Evolutionary conservation across 1,139 yeast species (phyloP).

Genomic region (Diutina mesorugosa): DNA sequence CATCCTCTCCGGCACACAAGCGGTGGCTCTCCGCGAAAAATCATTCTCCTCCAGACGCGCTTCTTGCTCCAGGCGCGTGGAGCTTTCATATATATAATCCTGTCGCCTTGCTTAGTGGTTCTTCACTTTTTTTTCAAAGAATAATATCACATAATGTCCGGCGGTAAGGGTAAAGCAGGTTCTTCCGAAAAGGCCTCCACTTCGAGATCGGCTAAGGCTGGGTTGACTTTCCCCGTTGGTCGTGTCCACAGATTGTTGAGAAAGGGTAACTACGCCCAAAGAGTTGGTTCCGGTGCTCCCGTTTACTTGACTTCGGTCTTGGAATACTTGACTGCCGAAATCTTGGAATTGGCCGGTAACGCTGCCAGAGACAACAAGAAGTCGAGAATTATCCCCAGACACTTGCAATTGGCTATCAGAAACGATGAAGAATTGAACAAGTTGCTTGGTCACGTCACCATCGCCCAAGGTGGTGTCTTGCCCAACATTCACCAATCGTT

Average conservation of each 20-base stretch:
- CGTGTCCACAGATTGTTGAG: slow-evolving; percentile 96
- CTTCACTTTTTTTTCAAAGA: not conserved
- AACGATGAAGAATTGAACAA: slow-evolving; percentile 95
- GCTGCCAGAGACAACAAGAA: slow-evolving; percentile 98
- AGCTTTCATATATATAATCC: not conserved
- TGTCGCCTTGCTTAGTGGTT: not conserved
- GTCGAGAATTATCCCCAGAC: slow-evolving; percentile 98
- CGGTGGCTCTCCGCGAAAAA: not conserved
- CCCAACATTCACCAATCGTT: slow-evolving; percentile 95
- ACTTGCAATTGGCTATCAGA: slow-evolving; percentile 95
- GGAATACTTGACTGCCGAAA: slow-evolving; percentile 95
- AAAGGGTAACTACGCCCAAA: slow-evolving; percentile 98
- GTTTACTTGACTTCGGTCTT: slow-evolving; percentile 92
- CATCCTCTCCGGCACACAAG: not conserved
- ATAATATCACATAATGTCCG: slow-evolving; percentile 54
- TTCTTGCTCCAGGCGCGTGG: not conserved
- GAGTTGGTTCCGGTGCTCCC: slow-evolving; percentile 98
- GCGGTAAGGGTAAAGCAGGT: slow-evolving; percentile 98
- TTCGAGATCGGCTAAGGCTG: slow-evolving; percentile 97
- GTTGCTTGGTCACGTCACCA: slow-evolving; percentile 85
- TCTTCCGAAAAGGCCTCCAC: slow-evolving; percentile 87
- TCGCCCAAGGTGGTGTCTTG: slow-evolving; percentile 97
- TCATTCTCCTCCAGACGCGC: not conserved
- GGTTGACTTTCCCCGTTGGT: slow-evolving; percentile 98
- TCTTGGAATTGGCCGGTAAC: slow-evolving; percentile 95